phyloP scores from a whole-genome alignment of 768 basidiomycete genomes.

The Lactifluus piperatus region DNA sequence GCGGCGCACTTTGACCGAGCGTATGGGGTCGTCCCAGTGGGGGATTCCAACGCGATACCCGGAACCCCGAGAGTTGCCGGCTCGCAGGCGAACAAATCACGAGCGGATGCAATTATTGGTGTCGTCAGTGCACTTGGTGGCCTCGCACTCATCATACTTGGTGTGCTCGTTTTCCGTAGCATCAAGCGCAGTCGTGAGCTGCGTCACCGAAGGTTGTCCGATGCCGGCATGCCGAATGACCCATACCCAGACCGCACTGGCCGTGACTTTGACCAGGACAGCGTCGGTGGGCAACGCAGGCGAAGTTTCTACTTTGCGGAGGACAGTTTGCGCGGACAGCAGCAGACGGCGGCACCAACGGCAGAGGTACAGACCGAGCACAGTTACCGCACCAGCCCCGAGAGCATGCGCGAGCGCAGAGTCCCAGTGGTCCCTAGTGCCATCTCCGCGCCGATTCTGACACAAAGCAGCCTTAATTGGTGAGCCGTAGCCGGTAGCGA shows the following conservation, averaged over 20 bases:
- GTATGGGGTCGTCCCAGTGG: constrained; percentile 44
- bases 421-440: constrained; percentile 43
- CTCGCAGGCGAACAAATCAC: constrained; percentile 33
- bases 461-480: constrained; percentile 84
- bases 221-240: constrained; percentile 35
- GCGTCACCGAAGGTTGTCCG: constrained; percentile 65
- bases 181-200: constrained; percentile 58
- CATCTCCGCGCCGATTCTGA: constrained; percentile 69
- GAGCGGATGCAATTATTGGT: constrained; percentile 85
- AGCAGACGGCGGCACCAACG: not conserved
- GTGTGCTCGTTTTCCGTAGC: constrained; percentile 62
- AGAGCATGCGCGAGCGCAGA: constrained; percentile 47
- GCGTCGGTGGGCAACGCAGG: constrained; percentile 60
- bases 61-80: constrained; percentile 17
- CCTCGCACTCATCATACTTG: constrained; percentile 62
- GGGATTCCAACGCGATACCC: constrained; percentile 28
- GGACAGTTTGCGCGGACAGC: constrained; percentile 50
- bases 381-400: constrained; percentile 27
- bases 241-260: constrained; percentile 42
- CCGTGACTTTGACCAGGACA: constrained; percentile 72
- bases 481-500: constrained; percentile 31
- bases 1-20: constrained; percentile 64
- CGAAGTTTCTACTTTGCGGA: constrained; percentile 84
- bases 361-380: constrained; percentile 36
- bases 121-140: constrained; percentile 79